Percentiles rank a stretch among this genome's conserved stretches.
These are phyloP conservation scores for Nannochloropsis gaditana DNA, from an alignment of 108 stramenopile genomes.

Conservation along the genomic window DNA sequence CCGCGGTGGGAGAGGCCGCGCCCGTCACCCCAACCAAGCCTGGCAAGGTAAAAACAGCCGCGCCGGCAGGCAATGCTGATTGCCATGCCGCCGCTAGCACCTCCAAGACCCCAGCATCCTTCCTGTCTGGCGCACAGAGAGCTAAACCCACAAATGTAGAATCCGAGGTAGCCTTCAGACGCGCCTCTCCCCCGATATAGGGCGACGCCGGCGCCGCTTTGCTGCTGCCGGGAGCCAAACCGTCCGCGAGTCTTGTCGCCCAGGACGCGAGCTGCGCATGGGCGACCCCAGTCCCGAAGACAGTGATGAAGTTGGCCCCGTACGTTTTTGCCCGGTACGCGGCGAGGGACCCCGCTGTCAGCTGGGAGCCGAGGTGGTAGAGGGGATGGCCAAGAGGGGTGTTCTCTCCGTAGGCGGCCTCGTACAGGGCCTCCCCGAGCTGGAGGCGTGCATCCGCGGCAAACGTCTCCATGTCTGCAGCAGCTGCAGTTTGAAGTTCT, in stretches of 20 bases:
- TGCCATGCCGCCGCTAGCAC: conserved; percentile 5
- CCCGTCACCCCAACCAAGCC: neutral
- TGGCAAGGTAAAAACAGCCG: neutral
- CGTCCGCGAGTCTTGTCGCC: neutral
- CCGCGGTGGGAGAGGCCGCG: conserved; percentile 15
- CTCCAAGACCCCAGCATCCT: neutral
- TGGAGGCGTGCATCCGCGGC: neutral
- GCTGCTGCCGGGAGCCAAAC: neutral
- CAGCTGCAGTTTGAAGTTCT: neutral
- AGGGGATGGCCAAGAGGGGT: neutral
- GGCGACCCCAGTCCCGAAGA: neutral
- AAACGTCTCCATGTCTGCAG: conserved; percentile 15
- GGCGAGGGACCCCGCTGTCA: neutral
- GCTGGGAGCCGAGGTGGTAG: neutral
- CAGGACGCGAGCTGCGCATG: neutral
- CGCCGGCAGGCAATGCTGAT: neutral
- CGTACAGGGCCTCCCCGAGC: conserved; percentile 11
- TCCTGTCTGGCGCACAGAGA: neutral
- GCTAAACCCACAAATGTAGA: neutral
- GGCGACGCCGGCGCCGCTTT: neutral
- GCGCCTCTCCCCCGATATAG: neutral
- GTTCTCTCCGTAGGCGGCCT: conserved; percentile 9
- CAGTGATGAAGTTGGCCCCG: neutral
- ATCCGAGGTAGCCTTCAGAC: conserved; percentile 17
- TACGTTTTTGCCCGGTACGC: neutral